A percentile compares a stretch with the other conserved stretches of the same genome.
phyloP scores from a whole-genome alignment of 768 basidiomycete genomes.

The Leccinum sublutescens region DNA sequence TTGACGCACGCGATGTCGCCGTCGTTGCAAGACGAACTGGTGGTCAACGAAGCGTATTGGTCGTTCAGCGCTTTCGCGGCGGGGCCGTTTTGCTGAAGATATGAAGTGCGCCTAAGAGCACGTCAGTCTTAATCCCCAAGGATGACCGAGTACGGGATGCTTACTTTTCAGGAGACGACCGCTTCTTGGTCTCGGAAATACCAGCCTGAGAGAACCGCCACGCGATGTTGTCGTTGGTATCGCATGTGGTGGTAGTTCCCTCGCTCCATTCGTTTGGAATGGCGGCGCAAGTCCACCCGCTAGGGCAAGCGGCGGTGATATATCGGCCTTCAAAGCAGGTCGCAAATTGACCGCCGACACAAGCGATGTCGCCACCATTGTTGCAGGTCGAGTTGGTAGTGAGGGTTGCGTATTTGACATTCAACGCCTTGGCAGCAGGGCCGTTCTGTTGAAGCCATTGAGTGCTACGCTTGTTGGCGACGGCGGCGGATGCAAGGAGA shows the following conservation, averaged over 20 bases:
- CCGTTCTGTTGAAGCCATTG: constrained; percentile 27
- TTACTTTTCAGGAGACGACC: constrained; percentile 5
- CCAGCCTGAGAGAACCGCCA: constrained; percentile 12
- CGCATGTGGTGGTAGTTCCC: constrained; percentile 23
- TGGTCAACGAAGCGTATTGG: constrained; percentile 17
- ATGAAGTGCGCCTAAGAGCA: constrained; percentile 14
- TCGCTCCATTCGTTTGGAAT: constrained; percentile 24
- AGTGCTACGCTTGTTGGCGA: constrained; percentile 15
- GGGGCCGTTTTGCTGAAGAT: constrained; percentile 25
- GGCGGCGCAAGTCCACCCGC: constrained; percentile 23
- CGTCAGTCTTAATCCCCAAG: background rate
- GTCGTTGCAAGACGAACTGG: constrained; percentile 17
- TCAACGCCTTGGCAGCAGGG: constrained; percentile 24
- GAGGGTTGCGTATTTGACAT: constrained; percentile 19
- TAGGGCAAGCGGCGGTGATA: constrained; percentile 7
- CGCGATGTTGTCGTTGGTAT: constrained; percentile 9
- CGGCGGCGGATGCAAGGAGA: constrained; percentile 22
- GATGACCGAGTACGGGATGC: background rate
- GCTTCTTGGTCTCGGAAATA: constrained; percentile 13
- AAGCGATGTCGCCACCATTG: constrained; percentile 17
- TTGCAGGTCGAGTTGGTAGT: constrained; percentile 17
- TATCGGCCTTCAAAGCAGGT: constrained; percentile 16
- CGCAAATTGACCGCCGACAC: constrained; percentile 16
- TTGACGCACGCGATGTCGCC: constrained; percentile 21
- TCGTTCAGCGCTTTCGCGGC: constrained; percentile 27